Evolutionary conservation across 2,329 filamentous ascomycete genomes (phyloP).

Genomic region (Rachicladosporium sp.): DNA sequence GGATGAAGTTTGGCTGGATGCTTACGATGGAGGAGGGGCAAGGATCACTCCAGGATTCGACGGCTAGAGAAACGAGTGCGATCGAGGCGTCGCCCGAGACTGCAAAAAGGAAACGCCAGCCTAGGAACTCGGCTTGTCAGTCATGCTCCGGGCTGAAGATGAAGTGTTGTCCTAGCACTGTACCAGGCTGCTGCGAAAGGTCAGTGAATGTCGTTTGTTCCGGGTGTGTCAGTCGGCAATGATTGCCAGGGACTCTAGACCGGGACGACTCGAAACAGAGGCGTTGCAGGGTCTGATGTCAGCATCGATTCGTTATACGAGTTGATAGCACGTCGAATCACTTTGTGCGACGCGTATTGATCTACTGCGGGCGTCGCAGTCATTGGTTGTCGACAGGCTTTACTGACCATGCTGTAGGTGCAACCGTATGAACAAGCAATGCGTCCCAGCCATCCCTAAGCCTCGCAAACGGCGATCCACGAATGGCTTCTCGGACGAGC

Average conservation of each 20-base stretch:
- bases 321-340: not conserved
- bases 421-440: slow-evolving; percentile 16
- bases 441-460: slow-evolving; percentile 15
- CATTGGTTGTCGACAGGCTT: not conserved
- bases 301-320: slow-evolving; percentile 1
- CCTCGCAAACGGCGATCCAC: slow-evolving; percentile 14
- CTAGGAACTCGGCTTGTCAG: slow-evolving; percentile 17
- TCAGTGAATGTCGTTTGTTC: slow-evolving; percentile 3
- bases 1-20: too few species aligned
- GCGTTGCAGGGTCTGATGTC: not conserved
- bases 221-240: not conserved
- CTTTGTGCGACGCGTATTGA: not conserved
- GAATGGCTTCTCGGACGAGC: slow-evolving; percentile 10
- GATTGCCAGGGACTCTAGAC: too few species aligned
- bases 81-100: not conserved
- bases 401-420: slow-evolving; percentile 14
- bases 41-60: too few species aligned
- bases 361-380: not conserved
- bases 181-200: slow-evolving; percentile 7
- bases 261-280: too few species aligned
- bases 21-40: too few species aligned
- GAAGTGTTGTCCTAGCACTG: slow-evolving; percentile 11
- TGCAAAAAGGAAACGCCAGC: slow-evolving; percentile 17
- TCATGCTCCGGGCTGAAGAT: slow-evolving; percentile 18
- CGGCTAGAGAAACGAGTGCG: too few species aligned